Conservation (phyloP, 768 basidiomycete species). For the Crassisporium funariophilum region DNA sequence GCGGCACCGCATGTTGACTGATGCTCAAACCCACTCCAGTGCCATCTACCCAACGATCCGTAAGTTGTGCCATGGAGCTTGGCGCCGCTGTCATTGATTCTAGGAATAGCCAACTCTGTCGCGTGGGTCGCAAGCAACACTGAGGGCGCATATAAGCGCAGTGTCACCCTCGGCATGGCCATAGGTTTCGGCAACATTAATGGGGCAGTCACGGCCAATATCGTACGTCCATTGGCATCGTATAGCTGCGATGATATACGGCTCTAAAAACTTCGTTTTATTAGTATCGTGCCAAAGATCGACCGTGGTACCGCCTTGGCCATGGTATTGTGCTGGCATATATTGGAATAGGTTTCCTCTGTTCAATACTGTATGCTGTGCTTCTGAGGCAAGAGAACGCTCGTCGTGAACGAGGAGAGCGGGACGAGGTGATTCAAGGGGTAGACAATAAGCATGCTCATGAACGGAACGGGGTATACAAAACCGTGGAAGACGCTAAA, state of each 20-base stretch:
- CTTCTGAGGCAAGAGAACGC: constrained; percentile 61
- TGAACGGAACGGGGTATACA: constrained; percentile 55
- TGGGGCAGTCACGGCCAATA: constrained; percentile 67
- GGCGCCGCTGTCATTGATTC: not conserved
- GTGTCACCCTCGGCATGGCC: constrained; percentile 68
- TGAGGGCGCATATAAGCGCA: constrained; percentile 76
- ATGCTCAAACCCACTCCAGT: constrained; percentile 23
- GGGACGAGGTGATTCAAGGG: constrained; percentile 65
- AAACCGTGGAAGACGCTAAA: constrained; percentile 57
- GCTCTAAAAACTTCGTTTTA: not conserved
- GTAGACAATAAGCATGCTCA: constrained; percentile 44
- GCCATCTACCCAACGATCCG: constrained; percentile 56
- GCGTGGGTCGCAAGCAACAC: constrained; percentile 76
- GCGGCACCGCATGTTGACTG: not conserved
- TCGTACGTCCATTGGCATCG: constrained; percentile 44
- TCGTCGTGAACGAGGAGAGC: constrained; percentile 63
- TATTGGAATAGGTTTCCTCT: constrained; percentile 64
- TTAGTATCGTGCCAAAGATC: constrained; percentile 67
- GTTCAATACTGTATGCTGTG: constrained; percentile 48
- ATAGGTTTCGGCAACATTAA: constrained; percentile 72
- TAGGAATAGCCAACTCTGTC: constrained; percentile 21
- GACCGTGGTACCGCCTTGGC: constrained; percentile 69
- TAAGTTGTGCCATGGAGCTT: constrained; percentile 33
- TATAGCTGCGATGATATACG: not conserved
- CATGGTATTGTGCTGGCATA: constrained; percentile 72